A percentile compares a stretch with the other conserved stretches of the same genome.
phyloP scores from a whole-genome alignment of 2,329 filamentous ascomycete species.

The Alternaria triticina region DNA sequence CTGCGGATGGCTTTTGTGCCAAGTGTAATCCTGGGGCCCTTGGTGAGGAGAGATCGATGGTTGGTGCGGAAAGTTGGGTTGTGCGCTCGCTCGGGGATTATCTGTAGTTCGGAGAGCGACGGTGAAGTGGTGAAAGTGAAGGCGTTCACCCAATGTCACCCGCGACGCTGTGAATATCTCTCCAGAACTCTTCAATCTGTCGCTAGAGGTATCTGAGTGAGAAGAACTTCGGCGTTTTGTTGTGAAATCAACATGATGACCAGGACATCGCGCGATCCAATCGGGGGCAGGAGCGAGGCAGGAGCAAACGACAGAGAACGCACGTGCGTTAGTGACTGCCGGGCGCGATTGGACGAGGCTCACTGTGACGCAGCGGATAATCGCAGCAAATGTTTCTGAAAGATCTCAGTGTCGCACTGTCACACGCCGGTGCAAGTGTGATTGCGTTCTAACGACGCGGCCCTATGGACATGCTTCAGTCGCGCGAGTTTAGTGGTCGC shows the following conservation, averaged over 20 bases:
- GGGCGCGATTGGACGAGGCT: background rate
- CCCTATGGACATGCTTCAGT: background rate
- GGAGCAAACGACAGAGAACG: background rate
- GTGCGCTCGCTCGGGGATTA: background rate
- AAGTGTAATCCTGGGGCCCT: background rate
- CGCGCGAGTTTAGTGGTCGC: background rate
- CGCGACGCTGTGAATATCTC: background rate
- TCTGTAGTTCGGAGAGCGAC: background rate
- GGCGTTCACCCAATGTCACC: background rate
- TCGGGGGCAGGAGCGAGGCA: background rate
- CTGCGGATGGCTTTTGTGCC: background rate
- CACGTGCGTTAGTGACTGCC: background rate
- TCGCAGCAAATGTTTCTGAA: background rate
- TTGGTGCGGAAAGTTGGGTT: background rate
- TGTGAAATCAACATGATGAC: background rate
- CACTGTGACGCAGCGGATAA: background rate
- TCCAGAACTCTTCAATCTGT: background rate
- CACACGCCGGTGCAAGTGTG: background rate
- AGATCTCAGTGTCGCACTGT: background rate
- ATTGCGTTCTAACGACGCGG: background rate
- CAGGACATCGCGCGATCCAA: background rate
- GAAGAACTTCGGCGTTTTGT: background rate
- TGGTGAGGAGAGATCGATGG: background rate
- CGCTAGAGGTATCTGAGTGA: background rate
- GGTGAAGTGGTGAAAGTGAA: background rate